phyloP scores from a whole-genome alignment of 805 yeast species.

The Ogataea thermomethanolica region DNA sequence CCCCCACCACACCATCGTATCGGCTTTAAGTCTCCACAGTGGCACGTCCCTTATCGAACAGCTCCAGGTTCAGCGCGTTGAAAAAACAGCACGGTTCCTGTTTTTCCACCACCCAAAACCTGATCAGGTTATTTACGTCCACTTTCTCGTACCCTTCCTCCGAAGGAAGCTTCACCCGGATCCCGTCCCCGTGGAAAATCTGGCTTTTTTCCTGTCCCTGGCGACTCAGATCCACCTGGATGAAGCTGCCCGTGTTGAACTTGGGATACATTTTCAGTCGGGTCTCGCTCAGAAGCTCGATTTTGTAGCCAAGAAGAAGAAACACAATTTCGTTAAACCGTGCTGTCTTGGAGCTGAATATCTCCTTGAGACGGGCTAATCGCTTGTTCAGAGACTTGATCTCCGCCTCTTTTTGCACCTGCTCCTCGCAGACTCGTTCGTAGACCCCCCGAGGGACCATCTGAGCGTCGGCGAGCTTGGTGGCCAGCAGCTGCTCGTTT shows the following conservation, averaged over 20 bases:
- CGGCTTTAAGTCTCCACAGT: conserved; percentile 1
- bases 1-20: conserved; percentile 4
- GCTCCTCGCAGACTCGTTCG: conserved; percentile 57
- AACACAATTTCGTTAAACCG: conserved; percentile 69
- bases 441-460: conserved; percentile 29
- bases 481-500: conserved; percentile 49
- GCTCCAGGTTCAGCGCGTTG: conserved; percentile 66
- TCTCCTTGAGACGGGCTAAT: conserved; percentile 49
- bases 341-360: conserved; percentile 61
- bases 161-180: conserved; percentile 24
- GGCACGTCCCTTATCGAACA: conserved; percentile 43
- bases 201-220: conserved; percentile 7
- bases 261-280: conserved; percentile 45
- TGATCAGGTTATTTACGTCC: conserved; percentile 54
- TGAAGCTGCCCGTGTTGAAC: conserved; percentile 23
- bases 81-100: conserved; percentile 74
- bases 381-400: conserved; percentile 50
- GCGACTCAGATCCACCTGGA: conserved; percentile 20
- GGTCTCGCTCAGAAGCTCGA: conserved; percentile 61
- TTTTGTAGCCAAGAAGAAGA: conserved; percentile 64
- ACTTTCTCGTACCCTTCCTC: conserved; percentile 48
- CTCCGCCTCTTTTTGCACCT: conserved; percentile 43
- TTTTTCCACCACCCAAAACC: conserved; percentile 65
- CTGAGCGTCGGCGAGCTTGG: not conserved
- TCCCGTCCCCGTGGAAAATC: conserved; percentile 10